Evolutionary conservation across 805 yeast species (phyloP).

Genomic region (Kuraishia capsulata): DNA sequence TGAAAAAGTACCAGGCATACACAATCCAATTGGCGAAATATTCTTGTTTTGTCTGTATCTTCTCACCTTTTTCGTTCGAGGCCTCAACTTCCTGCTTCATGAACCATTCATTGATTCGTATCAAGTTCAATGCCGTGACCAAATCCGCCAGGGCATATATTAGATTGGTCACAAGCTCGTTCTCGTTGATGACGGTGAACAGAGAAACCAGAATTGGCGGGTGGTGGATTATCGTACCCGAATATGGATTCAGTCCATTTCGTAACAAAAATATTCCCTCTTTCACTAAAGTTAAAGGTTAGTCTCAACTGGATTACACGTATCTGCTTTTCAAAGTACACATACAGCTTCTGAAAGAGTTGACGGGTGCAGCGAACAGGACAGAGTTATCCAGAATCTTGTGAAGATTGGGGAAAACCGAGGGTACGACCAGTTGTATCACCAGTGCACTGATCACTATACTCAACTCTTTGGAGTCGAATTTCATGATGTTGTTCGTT

Average conservation of each 20-base stretch:
- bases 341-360: slow-evolving; percentile 40
- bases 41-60: neutral
- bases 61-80: neutral
- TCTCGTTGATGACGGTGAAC: slow-evolving; percentile 27
- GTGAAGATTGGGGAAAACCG: slow-evolving; percentile 17
- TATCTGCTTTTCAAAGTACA: slow-evolving; percentile 26
- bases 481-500: too few relatives aligned
- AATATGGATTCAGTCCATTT: slow-evolving; percentile 56
- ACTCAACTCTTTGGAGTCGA: too few relatives aligned
- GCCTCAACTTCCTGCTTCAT: slow-evolving; percentile 6
- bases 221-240: slow-evolving; percentile 83
- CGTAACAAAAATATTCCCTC: slow-evolving; percentile 61
- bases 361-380: slow-evolving; percentile 64
- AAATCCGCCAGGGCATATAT: slow-evolving; percentile 55
- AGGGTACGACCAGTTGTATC: slow-evolving; percentile 17
- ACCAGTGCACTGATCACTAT: slow-evolving; percentile 4
- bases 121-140: slow-evolving; percentile 43
- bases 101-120: slow-evolving; percentile 35
- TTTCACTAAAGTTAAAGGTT: slow-evolving; percentile 25
- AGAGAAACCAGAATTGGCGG: slow-evolving; percentile 62
- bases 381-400: slow-evolving; percentile 37
- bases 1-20: slow-evolving; percentile 55
- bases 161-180: slow-evolving; percentile 19
- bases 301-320: slow-evolving; percentile 8
- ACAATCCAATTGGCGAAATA: slow-evolving; percentile 12